These are phyloP conservation scores for Otatea glauca DNA, from an alignment of 176 grass and related monocot genomes.

Conservation along the genomic window DNA sequence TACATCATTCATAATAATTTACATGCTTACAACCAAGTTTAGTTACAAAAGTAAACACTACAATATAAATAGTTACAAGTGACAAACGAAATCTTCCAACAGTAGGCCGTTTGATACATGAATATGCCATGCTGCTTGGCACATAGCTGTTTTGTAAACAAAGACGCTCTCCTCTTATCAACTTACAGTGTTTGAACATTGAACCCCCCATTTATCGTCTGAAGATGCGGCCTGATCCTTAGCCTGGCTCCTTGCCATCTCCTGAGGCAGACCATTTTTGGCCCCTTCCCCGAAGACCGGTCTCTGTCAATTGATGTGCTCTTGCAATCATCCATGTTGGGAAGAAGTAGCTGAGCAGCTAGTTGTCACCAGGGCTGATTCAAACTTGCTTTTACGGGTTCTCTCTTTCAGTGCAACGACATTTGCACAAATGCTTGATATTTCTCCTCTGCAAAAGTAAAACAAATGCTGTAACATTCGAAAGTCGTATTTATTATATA, in stretches of 20 bases:
- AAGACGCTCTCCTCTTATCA: constrained; percentile 2
- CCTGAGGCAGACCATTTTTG: constrained; percentile 16
- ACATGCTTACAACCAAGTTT: constrained; percentile 25
- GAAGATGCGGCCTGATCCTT: constrained; percentile 5
- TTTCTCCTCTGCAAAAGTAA: constrained; percentile 67
- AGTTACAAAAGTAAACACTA: not conserved
- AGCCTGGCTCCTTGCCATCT: constrained; percentile 20
- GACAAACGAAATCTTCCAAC: not conserved
- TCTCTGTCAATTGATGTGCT: constrained; percentile 35
- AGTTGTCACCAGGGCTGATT: constrained; percentile 8
- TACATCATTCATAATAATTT: not conserved
- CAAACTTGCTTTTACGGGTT: constrained; percentile 30
- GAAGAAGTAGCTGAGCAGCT: constrained; percentile 39
- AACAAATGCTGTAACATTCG: constrained; percentile 22
- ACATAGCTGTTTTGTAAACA: not conserved
- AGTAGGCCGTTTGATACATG: not conserved
- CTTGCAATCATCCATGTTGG: constrained; percentile 36
- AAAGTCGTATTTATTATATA: not conserved
- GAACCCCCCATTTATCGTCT: constrained; percentile 59
- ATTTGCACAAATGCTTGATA: constrained; percentile 58
- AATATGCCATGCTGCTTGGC: not conserved
- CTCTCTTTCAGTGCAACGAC: constrained; percentile 59
- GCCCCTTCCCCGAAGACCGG: constrained; percentile 19
- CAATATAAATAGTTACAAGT: constrained; percentile 1
- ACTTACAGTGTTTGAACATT: not conserved